Evolutionary conservation across 2,329 filamentous ascomycete species (phyloP), one percentile per base, ranked within the genome.

Genomic region (Diaporthe sp.): DNA sequence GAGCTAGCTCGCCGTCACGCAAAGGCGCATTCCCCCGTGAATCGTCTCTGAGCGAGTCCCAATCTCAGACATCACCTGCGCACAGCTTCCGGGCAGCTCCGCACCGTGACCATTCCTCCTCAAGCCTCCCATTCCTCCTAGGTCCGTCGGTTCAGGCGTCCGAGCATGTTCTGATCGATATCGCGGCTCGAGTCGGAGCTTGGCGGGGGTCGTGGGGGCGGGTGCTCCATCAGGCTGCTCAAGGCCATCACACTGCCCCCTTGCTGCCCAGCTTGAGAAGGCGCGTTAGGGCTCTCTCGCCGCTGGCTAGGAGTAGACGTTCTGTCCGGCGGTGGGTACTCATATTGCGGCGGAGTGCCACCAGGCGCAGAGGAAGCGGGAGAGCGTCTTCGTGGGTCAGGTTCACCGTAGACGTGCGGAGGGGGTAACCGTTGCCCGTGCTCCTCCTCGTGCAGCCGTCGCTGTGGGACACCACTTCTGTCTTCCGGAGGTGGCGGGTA

Each of bases 151-250:
- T 89, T 88, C 69, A 90, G 80, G 50, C 87, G 85, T 52, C 86
- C 85, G 73, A 91, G 83, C 89, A 91, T 91, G 75, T 82, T 86
- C 77, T 85, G 85, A 77, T 91, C 89, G 74, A 90, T 89, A 73
- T 90, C 88, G 77, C 84, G 87, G 22, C 77, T 78, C 17, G 78
- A 58, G 52, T 75, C 75, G 60, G 42, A 73, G 75, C 30, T 78
- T 76, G 52, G 73, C 19, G 75, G 76, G 15, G 75, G 74, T n/a
- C 74, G 76, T 12, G 77, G 73, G 60, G 78, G 72, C 57, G 73
- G 75, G 75, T 85, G 85, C 38, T 87, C 88, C 79, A 89, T 86
- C 76, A 89, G 81, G 74, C 87, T 88, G 78, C 85, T 87, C 54
- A 89, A 78, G 78, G 87, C 89, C 88, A 89, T 90, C 30, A 88